These are phyloP conservation scores for Solanum chiquidenum DNA, from an alignment of 257 asterid genomes.

Conservation along the genomic window DNA sequence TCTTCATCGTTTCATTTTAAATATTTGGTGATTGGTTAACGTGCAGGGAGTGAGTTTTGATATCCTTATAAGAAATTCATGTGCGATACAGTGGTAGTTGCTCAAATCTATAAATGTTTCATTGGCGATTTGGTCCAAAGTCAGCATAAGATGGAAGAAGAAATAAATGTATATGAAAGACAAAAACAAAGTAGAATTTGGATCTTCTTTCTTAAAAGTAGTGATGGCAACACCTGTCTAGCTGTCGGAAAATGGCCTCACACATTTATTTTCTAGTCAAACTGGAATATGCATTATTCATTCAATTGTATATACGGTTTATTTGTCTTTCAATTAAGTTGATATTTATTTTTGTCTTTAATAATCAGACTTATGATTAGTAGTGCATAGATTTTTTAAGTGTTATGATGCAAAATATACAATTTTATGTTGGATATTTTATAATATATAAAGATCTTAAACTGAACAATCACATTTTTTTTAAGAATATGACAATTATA, in stretches of 20 bases:
- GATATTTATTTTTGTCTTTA: no score
- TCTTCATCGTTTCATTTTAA: neutral
- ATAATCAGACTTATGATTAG: no score
- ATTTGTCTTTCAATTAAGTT: no score
- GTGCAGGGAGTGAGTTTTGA: neutral
- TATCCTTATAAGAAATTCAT: neutral
- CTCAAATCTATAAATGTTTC: constrained; percentile 50
- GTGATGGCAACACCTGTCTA: neutral
- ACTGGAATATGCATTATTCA: no score
- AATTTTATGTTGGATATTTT: no score
- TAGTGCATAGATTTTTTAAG: no score
- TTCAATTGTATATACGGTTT: no score
- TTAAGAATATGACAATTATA: no score
- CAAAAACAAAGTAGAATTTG: neutral
- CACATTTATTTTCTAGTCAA: neutral
- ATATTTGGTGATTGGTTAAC: neutral
- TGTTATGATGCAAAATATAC: no score
- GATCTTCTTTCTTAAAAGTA: neutral
- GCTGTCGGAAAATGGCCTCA: neutral
- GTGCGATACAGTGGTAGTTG: neutral
- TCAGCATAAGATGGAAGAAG: constrained; percentile 60
- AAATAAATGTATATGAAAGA: constrained; percentile 10
- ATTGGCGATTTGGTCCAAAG: constrained; percentile 74
- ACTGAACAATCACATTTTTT: no score
- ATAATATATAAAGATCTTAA: no score